phyloP scores from a whole-genome alignment of 2,329 filamentous ascomycete species.

The Penicillium sumatraense region DNA sequence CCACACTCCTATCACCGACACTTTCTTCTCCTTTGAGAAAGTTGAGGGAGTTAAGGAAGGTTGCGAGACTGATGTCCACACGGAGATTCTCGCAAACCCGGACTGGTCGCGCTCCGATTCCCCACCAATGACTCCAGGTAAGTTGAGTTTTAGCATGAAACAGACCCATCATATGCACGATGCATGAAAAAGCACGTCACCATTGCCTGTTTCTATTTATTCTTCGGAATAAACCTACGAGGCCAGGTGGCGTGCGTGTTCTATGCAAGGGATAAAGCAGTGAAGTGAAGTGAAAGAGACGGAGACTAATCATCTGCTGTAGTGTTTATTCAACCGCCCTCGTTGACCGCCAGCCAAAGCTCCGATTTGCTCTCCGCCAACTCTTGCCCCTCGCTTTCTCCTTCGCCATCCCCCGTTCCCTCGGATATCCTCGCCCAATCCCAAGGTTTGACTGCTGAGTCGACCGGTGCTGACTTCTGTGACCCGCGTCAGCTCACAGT shows the following conservation, averaged over 20 bases:
- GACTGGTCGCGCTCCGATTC: conserved; percentile 80
- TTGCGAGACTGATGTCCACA: conserved; percentile 70
- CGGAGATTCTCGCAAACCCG: conserved; percentile 72
- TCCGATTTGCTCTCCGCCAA: conserved; percentile 74
- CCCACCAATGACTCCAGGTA: conserved; percentile 89
- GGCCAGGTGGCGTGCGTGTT: conserved; percentile 7
- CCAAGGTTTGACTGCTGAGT: conserved; percentile 66
- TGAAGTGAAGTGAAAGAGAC: conserved; percentile 3
- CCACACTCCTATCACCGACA: conserved; percentile 80
- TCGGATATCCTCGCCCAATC: conserved; percentile 75
- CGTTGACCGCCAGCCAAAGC: conserved; percentile 64
- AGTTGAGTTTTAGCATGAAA: conserved; percentile 50
- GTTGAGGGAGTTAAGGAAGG: conserved; percentile 71
- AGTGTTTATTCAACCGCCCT: conserved; percentile 71
- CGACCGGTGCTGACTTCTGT: conserved; percentile 79
- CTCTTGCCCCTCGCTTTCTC: conserved; percentile 81
- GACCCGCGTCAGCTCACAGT: conserved; percentile 90
- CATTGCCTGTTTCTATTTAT: neutral
- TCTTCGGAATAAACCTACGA: neutral
- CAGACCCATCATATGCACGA: conserved; percentile 2
- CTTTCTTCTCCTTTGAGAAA: conserved; percentile 73
- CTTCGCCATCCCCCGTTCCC: conserved; percentile 80
- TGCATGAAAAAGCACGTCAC: conserved; percentile 9
- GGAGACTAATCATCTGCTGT: conserved; percentile 26
- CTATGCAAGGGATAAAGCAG: conserved; percentile 13